Base-by-base conservation (phyloP, 176 grass and related monocot genomes). In the Elymus sibiricus region DNA sequence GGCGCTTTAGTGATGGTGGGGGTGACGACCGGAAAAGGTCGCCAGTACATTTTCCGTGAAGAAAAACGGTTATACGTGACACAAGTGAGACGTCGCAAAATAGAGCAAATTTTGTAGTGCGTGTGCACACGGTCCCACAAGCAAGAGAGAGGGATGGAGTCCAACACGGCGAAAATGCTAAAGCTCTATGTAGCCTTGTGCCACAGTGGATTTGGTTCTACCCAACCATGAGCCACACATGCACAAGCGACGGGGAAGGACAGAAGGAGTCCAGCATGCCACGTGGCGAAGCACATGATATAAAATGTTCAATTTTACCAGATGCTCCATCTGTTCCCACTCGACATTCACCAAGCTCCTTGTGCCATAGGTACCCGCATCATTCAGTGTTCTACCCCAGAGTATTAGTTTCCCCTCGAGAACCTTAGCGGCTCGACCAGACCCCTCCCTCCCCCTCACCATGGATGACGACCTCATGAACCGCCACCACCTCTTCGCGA, bases 381-480 rank as follows among this genome's bases (percentile, higher is more conserved):
- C 72, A 63, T 15, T 4, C 1, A 25, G 22, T 32, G 4, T 65
- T 14, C 25, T 31, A 17, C 32, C 81, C 11, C 11, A 46, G 1
- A 46, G 43, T 13, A 46, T 46, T 46, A 46, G 11, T 46, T 13
- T 46, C 43, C 11, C 43, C 43, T 46, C 43, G 12, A 46, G 43
- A 46, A 13, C 43, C 43, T 46, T 46, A 46, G 43, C 12, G 11
- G 0, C 11, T 46, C 43, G 3, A 13, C 43, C 43, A 13, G 3
- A 46, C 43, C 43, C 43, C 11, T 46, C 43, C 43, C 12, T 13
- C 43, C 43, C 31, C 12, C 43, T 78, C 78, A 42, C 75, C 34
- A 90, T 90, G 89, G 85, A 74, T 27, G 89, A 58, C 35, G 80
- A 75, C 74, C 11, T 13, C 43, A 0, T 46, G 43, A 11, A 46